Evolutionary conservation across 2,329 filamentous ascomycete genomes (phyloP).

Genomic region (Chrysoporthe puriensis): DNA sequence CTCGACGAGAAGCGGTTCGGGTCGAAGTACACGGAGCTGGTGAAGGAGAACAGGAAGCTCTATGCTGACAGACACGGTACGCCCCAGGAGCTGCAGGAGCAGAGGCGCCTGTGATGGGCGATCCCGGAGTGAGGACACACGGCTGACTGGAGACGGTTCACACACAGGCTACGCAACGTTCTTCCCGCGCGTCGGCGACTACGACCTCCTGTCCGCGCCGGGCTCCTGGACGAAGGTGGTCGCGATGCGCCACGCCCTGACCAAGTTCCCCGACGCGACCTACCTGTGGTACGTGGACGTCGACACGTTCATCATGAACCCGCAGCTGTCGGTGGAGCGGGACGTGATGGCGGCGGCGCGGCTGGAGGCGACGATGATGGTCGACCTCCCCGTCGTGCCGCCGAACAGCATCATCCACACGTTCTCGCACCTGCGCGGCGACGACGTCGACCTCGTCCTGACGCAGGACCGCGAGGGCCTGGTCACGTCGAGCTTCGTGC

Average conservation of each 20-base stretch:
- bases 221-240: slow-evolving; percentile 78
- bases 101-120: background rate
- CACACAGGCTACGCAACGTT: slow-evolving; percentile 81
- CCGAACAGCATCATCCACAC: slow-evolving; percentile 98
- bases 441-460: slow-evolving; percentile 79
- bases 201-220: slow-evolving; percentile 66
- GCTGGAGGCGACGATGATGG: slow-evolving; percentile 80
- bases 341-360: slow-evolving; percentile 69
- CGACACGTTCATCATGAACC: slow-evolving; percentile 88
- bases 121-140: slow-evolving; percentile 41
- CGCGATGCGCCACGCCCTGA: slow-evolving; percentile 86
- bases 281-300: slow-evolving; percentile 90
- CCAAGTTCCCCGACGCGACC: slow-evolving; percentile 72
- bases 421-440: slow-evolving; percentile 76
- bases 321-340: slow-evolving; percentile 67
- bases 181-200: slow-evolving; percentile 77
- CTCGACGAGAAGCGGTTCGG: slow-evolving; percentile 70
- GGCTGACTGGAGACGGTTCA: slow-evolving; percentile 79
- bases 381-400: slow-evolving; percentile 83
- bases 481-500: slow-evolving; percentile 74
- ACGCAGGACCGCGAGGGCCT: slow-evolving; percentile 85
- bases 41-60: slow-evolving; percentile 80
- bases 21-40: slow-evolving; percentile 68
- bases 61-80: slow-evolving; percentile 88
- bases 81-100: slow-evolving; percentile 31